phyloP scores from a whole-genome alignment of 768 basidiomycete genomes.

The Kockovaella imperatae region DNA sequence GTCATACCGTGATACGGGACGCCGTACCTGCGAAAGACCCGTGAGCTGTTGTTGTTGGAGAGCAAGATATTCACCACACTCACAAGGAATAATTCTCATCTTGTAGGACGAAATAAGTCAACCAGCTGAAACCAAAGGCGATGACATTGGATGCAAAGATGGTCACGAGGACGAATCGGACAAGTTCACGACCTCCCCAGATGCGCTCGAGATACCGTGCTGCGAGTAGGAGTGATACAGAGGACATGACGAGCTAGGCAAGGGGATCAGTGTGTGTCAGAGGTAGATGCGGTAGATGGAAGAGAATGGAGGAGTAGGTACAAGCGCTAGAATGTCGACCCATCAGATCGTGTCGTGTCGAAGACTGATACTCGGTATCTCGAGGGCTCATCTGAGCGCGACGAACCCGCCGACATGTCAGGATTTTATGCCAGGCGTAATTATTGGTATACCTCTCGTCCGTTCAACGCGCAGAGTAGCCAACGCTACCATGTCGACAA shows the following conservation, averaged over 20 bases:
- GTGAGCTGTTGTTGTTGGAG: neutral
- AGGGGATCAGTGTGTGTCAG: constrained; percentile 1
- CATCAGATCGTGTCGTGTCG: no score
- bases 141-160: constrained; percentile 79
- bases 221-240: constrained; percentile 70
- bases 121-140: constrained; percentile 77
- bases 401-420: no score
- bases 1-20: constrained; percentile 88
- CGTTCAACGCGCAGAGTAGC: no score
- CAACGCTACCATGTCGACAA: no score
- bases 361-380: no score
- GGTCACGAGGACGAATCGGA: constrained; percentile 75
- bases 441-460: no score
- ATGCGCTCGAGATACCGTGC: constrained; percentile 86
- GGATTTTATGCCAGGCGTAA: no score
- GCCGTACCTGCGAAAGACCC: constrained; percentile 56
- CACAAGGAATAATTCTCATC: constrained; percentile 54
- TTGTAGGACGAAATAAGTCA: constrained; percentile 59
- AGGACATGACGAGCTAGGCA: constrained; percentile 65
- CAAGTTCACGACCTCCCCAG: constrained; percentile 79
- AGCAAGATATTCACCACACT: constrained; percentile 5
- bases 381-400: no score
- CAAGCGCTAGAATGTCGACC: no score
- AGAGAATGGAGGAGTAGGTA: no score
- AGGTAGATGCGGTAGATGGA: no score